Percentiles rank a stretch among this genome's conserved stretches.
These are phyloP conservation scores for Exophiala oligosperma DNA, from an alignment of 2,329 filamentous ascomycete genomes.

Conservation along the genomic window DNA sequence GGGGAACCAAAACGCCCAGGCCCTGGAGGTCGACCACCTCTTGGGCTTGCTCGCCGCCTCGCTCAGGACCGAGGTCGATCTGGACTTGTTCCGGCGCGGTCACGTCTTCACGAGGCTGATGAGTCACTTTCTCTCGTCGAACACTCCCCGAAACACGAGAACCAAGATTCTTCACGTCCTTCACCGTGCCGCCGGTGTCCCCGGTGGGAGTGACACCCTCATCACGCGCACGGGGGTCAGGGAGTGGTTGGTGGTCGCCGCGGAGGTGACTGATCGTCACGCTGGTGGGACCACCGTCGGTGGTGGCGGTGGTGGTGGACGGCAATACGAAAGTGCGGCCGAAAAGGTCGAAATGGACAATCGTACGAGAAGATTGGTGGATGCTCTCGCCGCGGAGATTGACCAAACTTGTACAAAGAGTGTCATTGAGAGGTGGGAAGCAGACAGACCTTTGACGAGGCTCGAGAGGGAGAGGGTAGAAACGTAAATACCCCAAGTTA, in stretches of 20 bases:
- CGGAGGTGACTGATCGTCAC: conserved; percentile 7
- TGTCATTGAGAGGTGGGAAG: conserved; percentile 19
- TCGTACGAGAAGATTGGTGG: conserved; percentile 2
- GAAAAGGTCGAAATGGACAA: conserved; percentile 12
- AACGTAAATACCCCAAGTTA: too few relatives aligned
- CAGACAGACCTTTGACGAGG: conserved; percentile 6
- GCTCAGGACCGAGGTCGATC: conserved; percentile 36
- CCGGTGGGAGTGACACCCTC: conserved; percentile 72
- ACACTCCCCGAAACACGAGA: conserved; percentile 42
- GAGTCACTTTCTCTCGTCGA: conserved; percentile 66
- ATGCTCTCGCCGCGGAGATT: conserved; percentile 10
- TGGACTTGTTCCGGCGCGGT: conserved; percentile 54
- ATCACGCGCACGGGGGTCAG: conserved; percentile 73
- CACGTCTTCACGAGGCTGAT: conserved; percentile 75
- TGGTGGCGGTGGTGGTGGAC: too few relatives aligned
- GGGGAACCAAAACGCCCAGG: conserved; percentile 54
- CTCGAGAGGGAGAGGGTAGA: not conserved
- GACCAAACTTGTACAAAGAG: conserved; percentile 9
- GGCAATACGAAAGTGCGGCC: conserved; percentile 2
- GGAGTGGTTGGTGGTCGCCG: conserved; percentile 58
- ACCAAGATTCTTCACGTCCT: conserved; percentile 64
- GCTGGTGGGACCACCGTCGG: conserved; percentile 1
- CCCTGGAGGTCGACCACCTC: conserved; percentile 52
- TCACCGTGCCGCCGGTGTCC: conserved; percentile 65
- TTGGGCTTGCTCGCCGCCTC: conserved; percentile 26